Base-by-base conservation (phyloP, 768 basidiomycete species). In the Podaxis mareebaensis region DNA sequence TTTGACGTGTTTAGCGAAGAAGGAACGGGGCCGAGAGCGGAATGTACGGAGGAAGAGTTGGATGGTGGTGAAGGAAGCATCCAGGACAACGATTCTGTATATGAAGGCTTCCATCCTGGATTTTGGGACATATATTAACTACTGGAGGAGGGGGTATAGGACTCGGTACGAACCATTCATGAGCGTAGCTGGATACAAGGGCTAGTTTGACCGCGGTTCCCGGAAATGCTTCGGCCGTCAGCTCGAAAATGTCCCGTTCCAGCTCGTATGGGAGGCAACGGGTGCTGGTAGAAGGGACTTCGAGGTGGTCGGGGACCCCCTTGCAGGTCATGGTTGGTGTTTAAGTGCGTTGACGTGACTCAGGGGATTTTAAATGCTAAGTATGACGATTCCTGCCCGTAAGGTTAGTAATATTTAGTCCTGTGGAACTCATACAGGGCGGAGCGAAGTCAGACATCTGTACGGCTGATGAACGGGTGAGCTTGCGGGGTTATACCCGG, bases 221-320 rank as follows among this genome's bases (percentile, higher is more conserved):
- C 3, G 70, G 72, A 66, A 66, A 69, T 4, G 67, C 66, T 40
- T 66, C 53, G 3, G 74, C 73, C 0, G 74, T 62, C 11, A 75
- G 63, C 62, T 76, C 74, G n/a, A 77, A 72, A 33, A 78, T 76
- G 4, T 74, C 69, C 33, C 70, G 68, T 64, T 75, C 71, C 36
- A 78, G 64, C 22, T 78, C 77, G 46, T 71, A 71, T 0, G 77
- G 77, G 7, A 78, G 72, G 13, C 30, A 59, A 46, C 6, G 30
- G n/a, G n/a, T n/a, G 3, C 12, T 44, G 15, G 42, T n/a, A 22
- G 15, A 13, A 5, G 15, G 3, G n/a, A 24, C 20, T 49, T 49
- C 8, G 30, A 33, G 46, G 46, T 11, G 10, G 40, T 17, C 17
- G 17, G 15, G 46, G 22, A 17, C 46, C 22, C n/a, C 8, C 22